Conservation (phyloP, 2,329 filamentous ascomycete species). For the Exophiala dermatitidis region DNA sequence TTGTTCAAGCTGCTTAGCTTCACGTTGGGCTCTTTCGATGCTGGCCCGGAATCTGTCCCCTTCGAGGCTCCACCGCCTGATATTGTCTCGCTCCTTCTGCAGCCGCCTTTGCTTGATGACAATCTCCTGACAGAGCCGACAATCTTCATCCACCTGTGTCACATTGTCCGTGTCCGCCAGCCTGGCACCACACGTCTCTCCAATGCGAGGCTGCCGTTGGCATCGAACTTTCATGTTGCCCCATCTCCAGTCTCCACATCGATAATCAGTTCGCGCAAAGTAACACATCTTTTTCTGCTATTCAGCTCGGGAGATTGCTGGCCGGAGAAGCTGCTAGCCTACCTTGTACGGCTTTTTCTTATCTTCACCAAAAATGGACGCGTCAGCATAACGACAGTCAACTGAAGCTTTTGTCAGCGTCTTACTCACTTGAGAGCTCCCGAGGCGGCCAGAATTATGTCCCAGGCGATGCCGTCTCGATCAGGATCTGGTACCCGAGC, state of each 20-base stretch:
- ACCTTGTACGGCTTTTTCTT: neutral
- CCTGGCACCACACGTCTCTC: constrained; percentile 25
- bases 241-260: constrained; percentile 27
- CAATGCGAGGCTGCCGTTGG: constrained; percentile 25
- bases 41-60: constrained; percentile 20
- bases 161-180: constrained; percentile 18
- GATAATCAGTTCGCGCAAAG: constrained; percentile 21
- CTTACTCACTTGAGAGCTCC: too few species aligned
- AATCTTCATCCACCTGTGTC: constrained; percentile 15
- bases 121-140: constrained; percentile 25
- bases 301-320: neutral
- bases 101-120: constrained; percentile 19
- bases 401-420: neutral
- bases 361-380: neutral
- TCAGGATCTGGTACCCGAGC: too few species aligned
- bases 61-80: constrained; percentile 22
- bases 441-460: too few species aligned
- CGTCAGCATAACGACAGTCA: neutral
- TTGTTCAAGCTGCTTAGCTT: constrained; percentile 13
- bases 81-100: constrained; percentile 21
- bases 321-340: neutral
- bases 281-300: constrained; percentile 21
- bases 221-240: constrained; percentile 28
- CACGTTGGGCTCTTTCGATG: constrained; percentile 21
- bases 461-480: too few species aligned